Percentiles rank a stretch among this genome's conserved stretches.
Evolutionary conservation across 441 rosid species (phyloP).

Genomic region (Gossypium aridum): DNA sequence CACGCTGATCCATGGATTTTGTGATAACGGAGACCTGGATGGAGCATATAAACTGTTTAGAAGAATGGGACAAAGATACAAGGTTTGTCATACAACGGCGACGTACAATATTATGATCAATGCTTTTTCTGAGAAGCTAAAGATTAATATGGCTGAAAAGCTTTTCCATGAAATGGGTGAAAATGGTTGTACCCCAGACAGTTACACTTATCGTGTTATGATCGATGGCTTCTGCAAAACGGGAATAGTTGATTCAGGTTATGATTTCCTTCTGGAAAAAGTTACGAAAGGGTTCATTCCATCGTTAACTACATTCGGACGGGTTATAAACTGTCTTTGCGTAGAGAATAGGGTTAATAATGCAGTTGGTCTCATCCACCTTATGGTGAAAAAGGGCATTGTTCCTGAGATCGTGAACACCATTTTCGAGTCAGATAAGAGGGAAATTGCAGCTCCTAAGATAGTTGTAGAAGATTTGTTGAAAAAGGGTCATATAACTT

Average conservation of each 20-base stretch:
- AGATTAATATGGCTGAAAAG: slow-evolving; percentile 50
- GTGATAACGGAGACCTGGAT: slow-evolving; percentile 54
- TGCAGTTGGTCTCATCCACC: slow-evolving; percentile 67
- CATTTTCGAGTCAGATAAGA: slow-evolving; percentile 75
- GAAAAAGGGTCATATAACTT: slow-evolving; percentile 76
- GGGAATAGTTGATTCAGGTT: slow-evolving; percentile 56
- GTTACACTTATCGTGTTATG: slow-evolving; percentile 71
- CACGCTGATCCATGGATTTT: slow-evolving; percentile 65
- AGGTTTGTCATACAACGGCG: slow-evolving; percentile 44
- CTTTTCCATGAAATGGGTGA: slow-evolving; percentile 66
- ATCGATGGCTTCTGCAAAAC: slow-evolving; percentile 82
- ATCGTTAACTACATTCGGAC: slow-evolving; percentile 64
- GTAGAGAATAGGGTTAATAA: slow-evolving; percentile 59
- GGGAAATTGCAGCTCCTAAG: slow-evolving; percentile 83
- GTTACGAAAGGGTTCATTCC: slow-evolving; percentile 67
- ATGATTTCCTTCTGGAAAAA: slow-evolving; percentile 44
- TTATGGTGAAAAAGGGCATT: slow-evolving; percentile 60
- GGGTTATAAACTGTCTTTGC: slow-evolving; percentile 77
- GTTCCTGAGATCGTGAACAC: slow-evolving; percentile 74
- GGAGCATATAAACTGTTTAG: slow-evolving; percentile 60
- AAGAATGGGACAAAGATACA: slow-evolving; percentile 46
- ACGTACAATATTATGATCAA: slow-evolving; percentile 79
- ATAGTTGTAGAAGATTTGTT: slow-evolving; percentile 81
- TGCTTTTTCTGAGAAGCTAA: slow-evolving; percentile 60
- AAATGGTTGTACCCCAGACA: slow-evolving; percentile 52